phyloP scores from a whole-genome alignment of 768 basidiomycete genomes.

The Trichaptum fuscoviolaceum region DNA sequence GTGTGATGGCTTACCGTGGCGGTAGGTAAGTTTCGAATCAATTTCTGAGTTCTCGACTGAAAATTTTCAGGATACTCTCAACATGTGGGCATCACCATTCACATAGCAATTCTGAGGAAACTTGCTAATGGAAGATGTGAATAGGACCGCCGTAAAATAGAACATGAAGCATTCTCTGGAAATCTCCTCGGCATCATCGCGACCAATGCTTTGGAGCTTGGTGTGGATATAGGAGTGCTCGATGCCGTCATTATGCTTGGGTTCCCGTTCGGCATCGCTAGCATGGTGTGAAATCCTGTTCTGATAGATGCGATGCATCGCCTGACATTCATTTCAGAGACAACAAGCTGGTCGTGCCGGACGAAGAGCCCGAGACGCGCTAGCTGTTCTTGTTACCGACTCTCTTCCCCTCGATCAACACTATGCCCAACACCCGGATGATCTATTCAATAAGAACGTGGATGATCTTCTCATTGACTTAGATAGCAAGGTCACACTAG shows the following conservation, averaged over 20 bases:
- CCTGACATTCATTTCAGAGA: slow-evolving; percentile 38
- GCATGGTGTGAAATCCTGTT: slow-evolving; percentile 50
- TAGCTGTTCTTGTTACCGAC: slow-evolving; percentile 71
- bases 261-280: slow-evolving; percentile 75
- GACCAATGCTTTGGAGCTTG: slow-evolving; percentile 87
- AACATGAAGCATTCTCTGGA: slow-evolving; percentile 82
- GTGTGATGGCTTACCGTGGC: slow-evolving; percentile 80
- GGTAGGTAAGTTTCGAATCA: slow-evolving; percentile 36
- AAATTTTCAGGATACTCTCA: slow-evolving; percentile 58
- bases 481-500: slow-evolving; percentile 68
- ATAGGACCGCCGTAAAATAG: slow-evolving; percentile 78
- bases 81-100: slow-evolving; percentile 35
- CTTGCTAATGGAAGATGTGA: slow-evolving; percentile 7
- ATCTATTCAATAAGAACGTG: slow-evolving; percentile 58
- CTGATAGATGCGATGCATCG: not conserved
- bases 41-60: slow-evolving; percentile 4
- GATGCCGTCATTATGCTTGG: slow-evolving; percentile 89
- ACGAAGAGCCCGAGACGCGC: slow-evolving; percentile 70
- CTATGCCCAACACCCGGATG: slow-evolving; percentile 63
- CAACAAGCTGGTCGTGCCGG: slow-evolving; percentile 91
- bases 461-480: slow-evolving; percentile 68
- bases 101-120: not conserved
- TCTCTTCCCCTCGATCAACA: slow-evolving; percentile 67
- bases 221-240: slow-evolving; percentile 85
- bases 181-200: slow-evolving; percentile 80